phyloP scores from a whole-genome alignment of 495 filamentous ascomycete genomes.

The Penicillium roqueforti region DNA sequence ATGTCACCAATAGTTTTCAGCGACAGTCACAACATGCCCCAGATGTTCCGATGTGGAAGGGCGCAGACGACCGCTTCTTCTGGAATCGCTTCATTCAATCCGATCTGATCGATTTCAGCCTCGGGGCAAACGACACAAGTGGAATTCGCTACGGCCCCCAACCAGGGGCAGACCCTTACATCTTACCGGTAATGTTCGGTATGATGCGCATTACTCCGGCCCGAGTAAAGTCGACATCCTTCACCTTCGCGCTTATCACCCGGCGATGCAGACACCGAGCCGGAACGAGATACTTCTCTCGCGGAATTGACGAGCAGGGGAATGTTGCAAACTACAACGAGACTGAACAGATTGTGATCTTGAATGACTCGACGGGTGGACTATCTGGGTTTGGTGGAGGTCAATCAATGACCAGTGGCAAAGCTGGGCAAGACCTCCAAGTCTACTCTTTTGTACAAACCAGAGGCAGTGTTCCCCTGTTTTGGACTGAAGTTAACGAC shows the following conservation, averaged over 20 bases:
- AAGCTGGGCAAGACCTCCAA: constrained; percentile 71
- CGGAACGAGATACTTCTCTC: constrained; percentile 90
- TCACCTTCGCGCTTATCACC: constrained; percentile 85
- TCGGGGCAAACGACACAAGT: constrained; percentile 38
- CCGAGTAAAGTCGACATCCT: constrained; percentile 69
- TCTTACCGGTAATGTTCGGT: constrained; percentile 90
- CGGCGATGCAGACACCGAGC: constrained; percentile 79
- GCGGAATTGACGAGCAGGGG: constrained; percentile 89
- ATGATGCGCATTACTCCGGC: constrained; percentile 86
- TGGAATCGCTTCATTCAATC: constrained; percentile 93
- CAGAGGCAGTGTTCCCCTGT: constrained; percentile 87
- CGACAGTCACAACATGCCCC: constrained; percentile 71
- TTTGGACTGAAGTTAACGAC: constrained; percentile 91
- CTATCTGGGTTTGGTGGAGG: constrained; percentile 79
- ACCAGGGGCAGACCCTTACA: constrained; percentile 81
- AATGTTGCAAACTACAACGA: constrained; percentile 97
- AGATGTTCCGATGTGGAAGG: constrained; percentile 75
- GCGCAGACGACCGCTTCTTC: constrained; percentile 96
- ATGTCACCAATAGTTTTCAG: constrained; percentile 93
- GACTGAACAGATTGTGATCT: constrained; percentile 83
- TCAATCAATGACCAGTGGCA: constrained; percentile 67
- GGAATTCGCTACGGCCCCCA: constrained; percentile 60
- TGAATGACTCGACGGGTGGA: constrained; percentile 73
- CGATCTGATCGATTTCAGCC: constrained; percentile 83
- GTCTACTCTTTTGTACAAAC: constrained; percentile 94